phyloP scores from a whole-genome alignment of 192 early-diverging fungal genomes.

The Coemansia guatemalensis region DNA sequence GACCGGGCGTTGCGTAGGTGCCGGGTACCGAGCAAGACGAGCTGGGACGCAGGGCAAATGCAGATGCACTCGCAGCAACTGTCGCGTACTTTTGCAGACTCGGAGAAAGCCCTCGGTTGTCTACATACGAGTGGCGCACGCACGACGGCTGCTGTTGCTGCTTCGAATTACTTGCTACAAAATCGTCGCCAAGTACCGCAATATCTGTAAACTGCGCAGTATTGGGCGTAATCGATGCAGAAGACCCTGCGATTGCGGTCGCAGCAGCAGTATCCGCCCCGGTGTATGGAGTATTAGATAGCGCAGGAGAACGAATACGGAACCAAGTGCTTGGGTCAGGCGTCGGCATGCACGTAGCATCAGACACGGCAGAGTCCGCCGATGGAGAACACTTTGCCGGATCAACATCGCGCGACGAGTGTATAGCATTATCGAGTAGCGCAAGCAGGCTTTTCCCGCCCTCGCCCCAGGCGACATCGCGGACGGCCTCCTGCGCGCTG shows the following conservation, averaged over 20 bases:
- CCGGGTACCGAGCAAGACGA: conserved; percentile 42
- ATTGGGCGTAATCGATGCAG: conserved; percentile 41
- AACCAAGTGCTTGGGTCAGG: conserved; percentile 52
- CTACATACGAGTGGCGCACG: conserved; percentile 11
- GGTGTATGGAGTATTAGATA: neutral
- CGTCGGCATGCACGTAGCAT: conserved; percentile 46
- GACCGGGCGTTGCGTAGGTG: neutral
- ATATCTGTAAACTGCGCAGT: conserved; percentile 30
- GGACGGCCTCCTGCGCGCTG: conserved; percentile 43
- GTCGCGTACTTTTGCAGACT: conserved; percentile 9
- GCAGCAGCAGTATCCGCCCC: conserved; percentile 10
- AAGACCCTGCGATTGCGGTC: conserved; percentile 12
- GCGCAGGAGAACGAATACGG: conserved; percentile 40
- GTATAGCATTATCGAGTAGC: conserved; percentile 48
- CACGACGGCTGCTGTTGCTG: conserved; percentile 1
- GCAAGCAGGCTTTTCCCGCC: conserved; percentile 45
- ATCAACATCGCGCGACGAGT: conserved; percentile 13
- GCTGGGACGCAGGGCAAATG: conserved; percentile 18
- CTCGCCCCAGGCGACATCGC: conserved; percentile 55
- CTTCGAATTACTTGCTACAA: neutral
- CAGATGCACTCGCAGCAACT: conserved; percentile 9
- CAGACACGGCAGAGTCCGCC: conserved; percentile 47
- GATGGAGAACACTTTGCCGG: conserved; percentile 46
- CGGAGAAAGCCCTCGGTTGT: conserved; percentile 7
- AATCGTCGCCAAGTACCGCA: conserved; percentile 16